These are phyloP conservation scores for Micractinium sp. DNA, from an alignment of 139 green algal species.

Conservation along the genomic window DNA sequence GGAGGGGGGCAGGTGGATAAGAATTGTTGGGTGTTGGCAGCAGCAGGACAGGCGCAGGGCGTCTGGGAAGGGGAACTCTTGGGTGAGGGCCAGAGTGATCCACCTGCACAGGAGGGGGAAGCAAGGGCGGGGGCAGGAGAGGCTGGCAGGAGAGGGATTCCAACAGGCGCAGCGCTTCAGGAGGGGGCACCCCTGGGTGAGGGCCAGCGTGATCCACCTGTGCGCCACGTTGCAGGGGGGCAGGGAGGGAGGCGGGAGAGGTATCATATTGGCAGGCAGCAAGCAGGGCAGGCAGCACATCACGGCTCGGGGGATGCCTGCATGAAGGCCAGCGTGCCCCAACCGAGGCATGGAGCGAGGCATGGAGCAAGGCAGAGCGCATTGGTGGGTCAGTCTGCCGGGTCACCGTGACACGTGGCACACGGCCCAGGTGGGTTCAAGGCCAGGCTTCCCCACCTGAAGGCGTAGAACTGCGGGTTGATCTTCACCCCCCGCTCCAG, in stretches of 20 bases:
- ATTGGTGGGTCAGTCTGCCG: too few species aligned
- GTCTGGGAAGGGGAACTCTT: slow-evolving; percentile 92
- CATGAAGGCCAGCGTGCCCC: too few species aligned
- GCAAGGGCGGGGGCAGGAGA: neutral
- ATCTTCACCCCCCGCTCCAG: slow-evolving; percentile 40
- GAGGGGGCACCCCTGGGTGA: slow-evolving; percentile 89
- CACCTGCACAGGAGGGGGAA: slow-evolving; percentile 22
- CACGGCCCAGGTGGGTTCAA: too few species aligned
- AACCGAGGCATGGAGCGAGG: neutral
- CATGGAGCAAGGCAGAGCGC: too few species aligned
- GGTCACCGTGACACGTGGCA: too few species aligned
- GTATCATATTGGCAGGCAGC: neutral
- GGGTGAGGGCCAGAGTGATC: slow-evolving; percentile 49
- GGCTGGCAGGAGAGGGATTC: slow-evolving; percentile 67
- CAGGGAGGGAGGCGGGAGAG: neutral
- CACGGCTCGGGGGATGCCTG: too few species aligned
- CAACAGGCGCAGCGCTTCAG: slow-evolving; percentile 89
- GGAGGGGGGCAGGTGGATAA: neutral
- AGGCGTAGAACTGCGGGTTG: slow-evolving; percentile 91
- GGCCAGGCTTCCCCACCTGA: too few species aligned
- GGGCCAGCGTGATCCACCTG: slow-evolving; percentile 26
- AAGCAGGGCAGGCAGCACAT: neutral
- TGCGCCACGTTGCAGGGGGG: neutral
- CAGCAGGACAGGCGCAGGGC: slow-evolving; percentile 50
- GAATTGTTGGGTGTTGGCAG: too few species aligned